These are phyloP conservation scores for Trifolium repens DNA, from an alignment of 306 rosid species.

Conservation along the genomic window DNA sequence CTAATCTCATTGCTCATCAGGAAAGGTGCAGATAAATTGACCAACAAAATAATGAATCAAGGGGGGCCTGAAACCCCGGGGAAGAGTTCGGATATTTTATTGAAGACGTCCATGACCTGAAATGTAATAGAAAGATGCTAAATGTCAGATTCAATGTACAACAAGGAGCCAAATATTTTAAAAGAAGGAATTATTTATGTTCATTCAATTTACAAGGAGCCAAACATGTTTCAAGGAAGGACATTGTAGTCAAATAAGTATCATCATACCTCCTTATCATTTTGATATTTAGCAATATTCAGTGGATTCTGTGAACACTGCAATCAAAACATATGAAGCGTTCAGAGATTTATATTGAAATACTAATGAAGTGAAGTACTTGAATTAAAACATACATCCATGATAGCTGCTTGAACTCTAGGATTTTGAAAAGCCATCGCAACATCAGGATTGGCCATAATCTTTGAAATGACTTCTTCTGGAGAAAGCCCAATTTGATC, in stretches of 20 bases:
- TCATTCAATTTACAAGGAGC: background rate
- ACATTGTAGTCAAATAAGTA: slow-evolving; percentile 26
- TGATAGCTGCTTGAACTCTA: slow-evolving; percentile 95
- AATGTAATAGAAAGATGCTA: background rate
- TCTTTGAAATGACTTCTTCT: slow-evolving; percentile 91
- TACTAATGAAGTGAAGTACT: background rate
- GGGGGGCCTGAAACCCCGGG: slow-evolving; percentile 85
- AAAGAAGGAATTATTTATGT: background rate
- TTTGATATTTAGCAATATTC: slow-evolving; percentile 90
- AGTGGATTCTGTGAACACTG: slow-evolving; percentile 96
- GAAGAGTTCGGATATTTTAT: slow-evolving; percentile 91
- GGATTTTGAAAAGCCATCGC: slow-evolving; percentile 99
- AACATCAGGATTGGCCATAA: slow-evolving; percentile 95
- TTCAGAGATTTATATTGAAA: slow-evolving; percentile 35
- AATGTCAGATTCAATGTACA: background rate
- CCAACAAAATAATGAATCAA: slow-evolving; percentile 46
- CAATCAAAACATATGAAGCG: slow-evolving; percentile 50
- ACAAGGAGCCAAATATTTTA: background rate
- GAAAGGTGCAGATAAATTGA: slow-evolving; percentile 21
- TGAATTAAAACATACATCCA: slow-evolving; percentile 76
- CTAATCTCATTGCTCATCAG: slow-evolving; percentile 31
- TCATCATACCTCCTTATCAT: slow-evolving; percentile 89
- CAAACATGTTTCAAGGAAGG: slow-evolving; percentile 17
- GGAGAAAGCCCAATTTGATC: slow-evolving; percentile 98
- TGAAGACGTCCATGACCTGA: slow-evolving; percentile 95